Percentiles rank a stretch among this genome's conserved stretches.
Conservation (phyloP, 2,329 filamentous ascomycete species). For the Ophiostoma perfectum region DNA sequence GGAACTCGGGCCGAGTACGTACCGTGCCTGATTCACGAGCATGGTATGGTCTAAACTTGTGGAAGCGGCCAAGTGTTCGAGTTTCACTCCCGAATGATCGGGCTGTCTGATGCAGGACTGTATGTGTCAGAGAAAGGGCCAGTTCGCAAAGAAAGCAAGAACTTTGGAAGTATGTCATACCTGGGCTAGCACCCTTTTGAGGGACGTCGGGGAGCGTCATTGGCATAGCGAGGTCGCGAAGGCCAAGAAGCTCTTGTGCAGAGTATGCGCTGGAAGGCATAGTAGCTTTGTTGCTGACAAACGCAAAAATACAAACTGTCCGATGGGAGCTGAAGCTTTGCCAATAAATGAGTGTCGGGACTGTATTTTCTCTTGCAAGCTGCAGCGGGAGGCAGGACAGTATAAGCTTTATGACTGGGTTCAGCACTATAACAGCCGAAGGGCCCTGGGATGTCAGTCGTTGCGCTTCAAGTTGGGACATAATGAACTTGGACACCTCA, state of each 20-base stretch:
- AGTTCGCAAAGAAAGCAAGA: background rate
- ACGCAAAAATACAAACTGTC: constrained; percentile 25
- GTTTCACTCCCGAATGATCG: constrained; percentile 13
- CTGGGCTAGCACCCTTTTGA: constrained; percentile 20
- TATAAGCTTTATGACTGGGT: constrained; percentile 24
- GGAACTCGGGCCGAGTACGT: constrained; percentile 32
- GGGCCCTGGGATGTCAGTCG: constrained; percentile 24
- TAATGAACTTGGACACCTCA: constrained; percentile 22
- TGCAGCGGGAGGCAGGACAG: constrained; percentile 23
- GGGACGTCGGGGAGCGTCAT: constrained; percentile 19
- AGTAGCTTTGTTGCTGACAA: constrained; percentile 17
- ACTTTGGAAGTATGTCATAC: constrained; percentile 18
- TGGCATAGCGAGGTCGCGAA: constrained; percentile 20
- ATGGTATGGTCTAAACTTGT: constrained; percentile 21
- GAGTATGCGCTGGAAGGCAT: constrained; percentile 27
- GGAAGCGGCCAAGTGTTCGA: constrained; percentile 21
- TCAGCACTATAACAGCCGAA: constrained; percentile 17
- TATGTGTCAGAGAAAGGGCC: background rate
- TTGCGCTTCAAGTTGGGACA: constrained; percentile 26
- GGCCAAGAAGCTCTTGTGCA: constrained; percentile 25
- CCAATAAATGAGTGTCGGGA: constrained; percentile 25
- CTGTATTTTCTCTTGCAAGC: background rate
- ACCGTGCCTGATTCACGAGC: background rate
- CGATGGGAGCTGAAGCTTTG: constrained; percentile 20
- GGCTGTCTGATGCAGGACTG: background rate